Conservation (phyloP, 1,284 basidiomycete species). For the Cryptococcus wingfieldii region DNA sequence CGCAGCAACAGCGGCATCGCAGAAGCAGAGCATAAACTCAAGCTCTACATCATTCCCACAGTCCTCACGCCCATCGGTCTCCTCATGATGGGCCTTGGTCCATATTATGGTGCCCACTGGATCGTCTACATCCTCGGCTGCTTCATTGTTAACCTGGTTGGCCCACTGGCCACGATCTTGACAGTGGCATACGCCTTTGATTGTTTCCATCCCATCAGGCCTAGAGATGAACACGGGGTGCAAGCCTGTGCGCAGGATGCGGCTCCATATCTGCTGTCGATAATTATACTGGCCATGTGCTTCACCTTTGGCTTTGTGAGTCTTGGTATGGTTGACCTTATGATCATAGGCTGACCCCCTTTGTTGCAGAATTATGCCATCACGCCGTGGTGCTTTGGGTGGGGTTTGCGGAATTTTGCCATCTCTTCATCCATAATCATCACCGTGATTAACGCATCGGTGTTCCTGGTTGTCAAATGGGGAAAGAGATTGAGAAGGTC, state of each 20-base stretch:
- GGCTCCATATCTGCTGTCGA: conserved; percentile 18
- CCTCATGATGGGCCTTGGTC: conserved; percentile 26
- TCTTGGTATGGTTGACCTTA: not conserved
- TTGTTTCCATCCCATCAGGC: conserved; percentile 18
- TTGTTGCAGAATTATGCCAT: conserved; percentile 17
- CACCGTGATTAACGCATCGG: conserved; percentile 17
- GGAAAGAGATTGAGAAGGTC: conserved; percentile 14
- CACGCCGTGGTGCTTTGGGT: conserved; percentile 22
- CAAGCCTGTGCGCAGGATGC: conserved; percentile 14
- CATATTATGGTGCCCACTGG: conserved; percentile 24
- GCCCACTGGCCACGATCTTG: conserved; percentile 18
- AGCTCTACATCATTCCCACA: conserved; percentile 17
- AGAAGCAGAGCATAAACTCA: conserved; percentile 24
- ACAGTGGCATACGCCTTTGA: conserved; percentile 23
- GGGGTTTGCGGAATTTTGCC: conserved; percentile 15
- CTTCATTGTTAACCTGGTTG: conserved; percentile 14
- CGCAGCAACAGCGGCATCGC: conserved; percentile 16
- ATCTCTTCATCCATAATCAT: conserved; percentile 13
- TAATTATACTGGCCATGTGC: conserved; percentile 7
- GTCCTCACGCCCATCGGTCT: conserved; percentile 16
- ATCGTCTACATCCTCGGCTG: conserved; percentile 23
- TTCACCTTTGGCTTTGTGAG: conserved; percentile 23
- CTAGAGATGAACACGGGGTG: conserved; percentile 7
- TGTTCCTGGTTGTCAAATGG: conserved; percentile 12
- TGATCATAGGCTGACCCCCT: not conserved